Conservation (phyloP, 805 yeast genomes). For the Pichia kluyveri region DNA sequence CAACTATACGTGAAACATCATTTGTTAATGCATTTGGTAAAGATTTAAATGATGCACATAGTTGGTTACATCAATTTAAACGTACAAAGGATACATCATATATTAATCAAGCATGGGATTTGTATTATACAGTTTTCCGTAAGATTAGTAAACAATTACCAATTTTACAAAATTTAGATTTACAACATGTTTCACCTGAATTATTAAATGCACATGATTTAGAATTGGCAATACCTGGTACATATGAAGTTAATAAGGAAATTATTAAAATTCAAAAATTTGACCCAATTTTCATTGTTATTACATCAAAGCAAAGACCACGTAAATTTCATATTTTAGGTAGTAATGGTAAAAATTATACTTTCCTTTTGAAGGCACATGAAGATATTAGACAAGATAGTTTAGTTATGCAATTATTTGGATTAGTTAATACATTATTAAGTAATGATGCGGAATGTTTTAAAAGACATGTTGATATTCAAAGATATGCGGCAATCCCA, state of each 20-base stretch:
- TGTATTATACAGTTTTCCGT: constrained; percentile 87
- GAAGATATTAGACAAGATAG: constrained; percentile 98
- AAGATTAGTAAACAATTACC: constrained; percentile 85
- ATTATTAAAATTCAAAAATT: constrained; percentile 63
- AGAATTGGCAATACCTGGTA: constrained; percentile 89
- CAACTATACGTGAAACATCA: constrained; percentile 85
- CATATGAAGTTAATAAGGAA: constrained; percentile 78
- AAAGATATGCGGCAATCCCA: constrained; percentile 88
- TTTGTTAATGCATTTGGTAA: constrained; percentile 91
- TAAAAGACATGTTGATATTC: constrained; percentile 90
- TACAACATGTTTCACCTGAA: constrained; percentile 91
- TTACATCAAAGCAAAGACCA: constrained; percentile 94
- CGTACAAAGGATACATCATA: constrained; percentile 80
- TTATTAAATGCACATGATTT: constrained; percentile 68
- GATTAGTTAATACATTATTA: constrained; percentile 84
- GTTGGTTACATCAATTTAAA: constrained; percentile 83
- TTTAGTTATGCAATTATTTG: constrained; percentile 95
- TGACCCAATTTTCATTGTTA: constrained; percentile 78
- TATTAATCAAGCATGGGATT: constrained; percentile 96
- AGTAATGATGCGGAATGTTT: constrained; percentile 91
- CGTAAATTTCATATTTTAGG: constrained; percentile 74
- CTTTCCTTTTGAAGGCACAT: constrained; percentile 81
- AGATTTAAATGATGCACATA: constrained; percentile 85
- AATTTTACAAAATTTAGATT: constrained; percentile 73
- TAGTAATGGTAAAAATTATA: constrained; percentile 86